Evolutionary conservation across 306 rosid genomes (phyloP).

Genomic region (Begonia masoniana): DNA sequence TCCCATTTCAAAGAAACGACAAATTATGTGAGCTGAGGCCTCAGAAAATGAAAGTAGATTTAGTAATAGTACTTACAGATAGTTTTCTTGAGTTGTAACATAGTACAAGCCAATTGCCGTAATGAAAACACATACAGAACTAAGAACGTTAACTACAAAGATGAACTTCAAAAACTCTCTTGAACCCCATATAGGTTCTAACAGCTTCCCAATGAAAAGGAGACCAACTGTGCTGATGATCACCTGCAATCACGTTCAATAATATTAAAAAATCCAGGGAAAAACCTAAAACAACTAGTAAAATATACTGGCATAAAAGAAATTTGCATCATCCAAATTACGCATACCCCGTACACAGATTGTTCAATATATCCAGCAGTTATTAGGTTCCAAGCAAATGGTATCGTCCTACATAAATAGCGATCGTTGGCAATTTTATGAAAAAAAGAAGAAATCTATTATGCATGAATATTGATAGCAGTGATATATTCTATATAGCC

Average conservation of each 20-base stretch:
- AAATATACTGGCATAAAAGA: constrained; percentile 1
- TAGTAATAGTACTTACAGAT: constrained; percentile 54
- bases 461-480: too few species aligned
- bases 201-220: constrained; percentile 76
- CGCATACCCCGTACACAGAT: constrained; percentile 60
- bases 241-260: constrained; percentile 30
- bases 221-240: constrained; percentile 54
- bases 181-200: constrained; percentile 92
- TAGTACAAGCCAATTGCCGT: constrained; percentile 83
- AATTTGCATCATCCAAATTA: constrained; percentile 1
- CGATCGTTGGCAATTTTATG: too few species aligned
- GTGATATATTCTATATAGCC: too few species aligned
- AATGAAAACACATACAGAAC: constrained; percentile 63
- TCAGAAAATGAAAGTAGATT: not conserved
- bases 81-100: constrained; percentile 53
- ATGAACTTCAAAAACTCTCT: constrained; percentile 87
- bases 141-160: constrained; percentile 63
- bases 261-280: not conserved
- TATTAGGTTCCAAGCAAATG: constrained; percentile 85
- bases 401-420: constrained; percentile 59
- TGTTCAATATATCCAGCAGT: constrained; percentile 81
- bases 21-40: too few species aligned
- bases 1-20: too few species aligned
- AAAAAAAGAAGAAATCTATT: not conserved
- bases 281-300: not conserved